phyloP scores from a whole-genome alignment of 257 asterid genomes.

The Buddleja alternifolia region DNA sequence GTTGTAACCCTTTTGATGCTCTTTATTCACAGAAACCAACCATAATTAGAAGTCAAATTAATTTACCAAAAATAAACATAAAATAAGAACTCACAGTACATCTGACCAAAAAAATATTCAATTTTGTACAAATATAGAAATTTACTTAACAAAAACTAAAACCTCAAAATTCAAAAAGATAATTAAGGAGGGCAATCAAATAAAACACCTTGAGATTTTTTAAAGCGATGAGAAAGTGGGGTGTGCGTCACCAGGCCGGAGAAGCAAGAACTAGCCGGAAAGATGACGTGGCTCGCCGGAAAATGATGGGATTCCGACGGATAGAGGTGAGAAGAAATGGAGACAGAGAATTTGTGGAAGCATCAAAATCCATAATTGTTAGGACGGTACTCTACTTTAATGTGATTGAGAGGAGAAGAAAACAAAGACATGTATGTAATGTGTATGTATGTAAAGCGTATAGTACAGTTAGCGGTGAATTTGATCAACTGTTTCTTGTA shows the following conservation, averaged over 20 bases:
- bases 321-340: slow-evolving; percentile 31
- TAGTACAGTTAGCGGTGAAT: too few species aligned
- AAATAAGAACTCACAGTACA: slow-evolving; percentile 24
- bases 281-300: slow-evolving; percentile 44
- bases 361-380: slow-evolving; percentile 42
- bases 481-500: too few species aligned
- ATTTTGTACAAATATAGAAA: too few species aligned
- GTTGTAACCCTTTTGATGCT: slow-evolving; percentile 22
- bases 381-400: slow-evolving; percentile 1
- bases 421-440: slow-evolving; percentile 39
- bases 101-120: too few species aligned
- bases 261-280: slow-evolving; percentile 31
- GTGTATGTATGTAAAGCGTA: slow-evolving; percentile 16
- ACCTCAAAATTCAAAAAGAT: neutral
- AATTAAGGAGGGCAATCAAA: neutral
- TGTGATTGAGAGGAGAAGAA: slow-evolving; percentile 44
- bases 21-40: slow-evolving; percentile 10
- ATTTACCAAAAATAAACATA: slow-evolving; percentile 6
- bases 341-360: slow-evolving; percentile 35
- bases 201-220: slow-evolving; percentile 32
- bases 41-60: neutral
- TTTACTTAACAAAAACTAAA: too few species aligned
- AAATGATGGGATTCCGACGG: slow-evolving; percentile 41
- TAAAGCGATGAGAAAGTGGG: slow-evolving; percentile 20
- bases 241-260: slow-evolving; percentile 27